Base-by-base conservation (phyloP, 352 stramenopile genomes). In the Globisporangium rhizosaccharum region DNA sequence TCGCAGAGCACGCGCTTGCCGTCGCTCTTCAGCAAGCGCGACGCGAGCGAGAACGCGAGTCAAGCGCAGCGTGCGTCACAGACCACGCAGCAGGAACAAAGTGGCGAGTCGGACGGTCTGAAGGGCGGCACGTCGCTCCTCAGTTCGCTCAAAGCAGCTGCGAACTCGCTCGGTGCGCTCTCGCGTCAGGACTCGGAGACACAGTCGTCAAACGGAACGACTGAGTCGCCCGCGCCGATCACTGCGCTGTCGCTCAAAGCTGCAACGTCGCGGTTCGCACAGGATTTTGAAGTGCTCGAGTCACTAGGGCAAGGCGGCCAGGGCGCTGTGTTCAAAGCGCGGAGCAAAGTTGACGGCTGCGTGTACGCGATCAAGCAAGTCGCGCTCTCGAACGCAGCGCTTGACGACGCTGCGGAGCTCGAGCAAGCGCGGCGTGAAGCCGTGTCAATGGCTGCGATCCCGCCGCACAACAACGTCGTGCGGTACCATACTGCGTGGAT, bases 321-420 rank as follows among this genome's bases (percentile, higher is more conserved):
- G 68, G 84, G 84, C 2, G 76, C 63, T 0, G 84, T 94, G 33
- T 88, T 77, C 58, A 89, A 94, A 58, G 82, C 87, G 30, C 75
- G 77, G 25, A 90, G 77, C 68, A 79, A 79, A 33, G 67, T 88
- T 1, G 84, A 94, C 28, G 79, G 80, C 1, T 85, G 79, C 47
- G 73, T 75, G 10, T 94, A 90, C 56, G 84, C 84, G 7, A 68
- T 94, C 57, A 94, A 94, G 68, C 87, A 89, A 52, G 82, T 94
- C 3, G 57, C 71, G 39, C 60, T 92, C 15, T 71, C 75, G 30
- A 67, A 62, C 8, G 69, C 67, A 8, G 72, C 66, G 5, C 68
- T 80, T 0, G 70, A 78, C 30, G 67, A 86, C 64, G 68, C 66
- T 12, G 61, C 62, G 12, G 65, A 66, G 20, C 71, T 83, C 15